Evolutionary conservation across 306 rosid genomes (phyloP), one percentile per base, ranked within the genome.

Genomic region (Elaeagnus macrophylla): DNA sequence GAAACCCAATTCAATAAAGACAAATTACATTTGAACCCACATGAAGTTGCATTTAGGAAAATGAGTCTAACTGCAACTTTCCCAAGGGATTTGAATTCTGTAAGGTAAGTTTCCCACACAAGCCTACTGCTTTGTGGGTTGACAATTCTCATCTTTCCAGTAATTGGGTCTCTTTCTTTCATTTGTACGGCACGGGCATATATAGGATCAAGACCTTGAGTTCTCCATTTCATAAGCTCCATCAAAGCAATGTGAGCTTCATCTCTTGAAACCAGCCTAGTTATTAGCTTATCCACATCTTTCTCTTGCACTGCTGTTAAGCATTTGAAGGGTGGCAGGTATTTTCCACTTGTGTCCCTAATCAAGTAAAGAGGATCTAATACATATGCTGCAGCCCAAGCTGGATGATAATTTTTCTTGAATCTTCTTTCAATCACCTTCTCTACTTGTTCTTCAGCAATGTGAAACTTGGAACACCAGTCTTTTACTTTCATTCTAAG

Each of bases 401-500:
- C 71, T 8, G 72, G 76, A 17, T 65, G 76, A 35, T 71, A 71
- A 54, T 71, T 71, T 63, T 71, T 71, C 54, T 37, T 58, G 63
- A 71, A 71, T 43, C 71, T 56, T 42, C 53, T 59, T 10, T 71
- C 72, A 2, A 71, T 61, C n/a, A 71, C 69, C 42, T 60, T 59
- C 58, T 65, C 67, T 32, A 70, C 66, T 0, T 61, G 70, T 5
- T 44, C 70, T 39, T 70, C 62, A 1, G 12, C 61, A 58, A 70
- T 57, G 57, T 41, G 60, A 19, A 64, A 64, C 15, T 37, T 69
- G 12, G 68, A 50, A 56, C 76, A 60, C 76, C 76, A 90, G 18
- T 81, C 84, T 53, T 75, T 86, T 51, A 86, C 95, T 62, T 86
- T 83, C 2, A 69, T 46, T 59, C 94, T 81, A 9, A 90, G 70